phyloP scores from a whole-genome alignment of 2,329 filamentous ascomycete species.

The Penicillium sp. region DNA sequence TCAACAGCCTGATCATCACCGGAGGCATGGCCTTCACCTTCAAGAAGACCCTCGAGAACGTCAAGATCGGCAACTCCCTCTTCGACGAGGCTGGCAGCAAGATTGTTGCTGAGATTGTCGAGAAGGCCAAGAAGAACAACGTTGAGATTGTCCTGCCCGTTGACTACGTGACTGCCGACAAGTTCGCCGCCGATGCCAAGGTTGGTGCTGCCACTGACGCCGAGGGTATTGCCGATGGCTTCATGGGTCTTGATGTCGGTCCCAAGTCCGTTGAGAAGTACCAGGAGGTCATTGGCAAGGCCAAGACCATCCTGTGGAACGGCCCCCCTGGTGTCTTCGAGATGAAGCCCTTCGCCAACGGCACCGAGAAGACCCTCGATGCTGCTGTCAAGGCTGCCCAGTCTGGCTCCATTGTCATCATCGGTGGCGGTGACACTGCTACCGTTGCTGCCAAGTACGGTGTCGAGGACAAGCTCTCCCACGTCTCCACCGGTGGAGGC shows the following conservation, averaged over 20 bases:
- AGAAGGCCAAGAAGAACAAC: slow-evolving; percentile 94
- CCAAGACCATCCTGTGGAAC: slow-evolving; percentile 99
- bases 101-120: slow-evolving; percentile 78
- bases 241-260: slow-evolving; percentile 96
- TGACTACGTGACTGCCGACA: slow-evolving; percentile 94
- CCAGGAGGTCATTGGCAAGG: slow-evolving; percentile 76
- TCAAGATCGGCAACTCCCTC: slow-evolving; percentile 82
- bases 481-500: slow-evolving; percentile 95
- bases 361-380: slow-evolving; percentile 87
- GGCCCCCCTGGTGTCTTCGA: slow-evolving; percentile 96
- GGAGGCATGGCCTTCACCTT: slow-evolving; percentile 99
- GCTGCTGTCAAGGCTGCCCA: slow-evolving; percentile 75
- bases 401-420: slow-evolving; percentile 92
- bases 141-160: slow-evolving; percentile 92
- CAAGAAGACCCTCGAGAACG: slow-evolving; percentile 94
- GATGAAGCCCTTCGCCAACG: slow-evolving; percentile 86
- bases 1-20: slow-evolving; percentile 93
- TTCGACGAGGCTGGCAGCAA: slow-evolving; percentile 93
- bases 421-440: slow-evolving; percentile 95
- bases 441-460: slow-evolving; percentile 97
- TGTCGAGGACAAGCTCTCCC: slow-evolving; percentile 93
- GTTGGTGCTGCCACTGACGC: slow-evolving; percentile 76
- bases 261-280: slow-evolving; percentile 82
- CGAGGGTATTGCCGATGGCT: slow-evolving; percentile 89
- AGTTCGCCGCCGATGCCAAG: slow-evolving; percentile 80